phyloP scores from a whole-genome alignment of 306 rosid species.

The Potentilla sterilis region DNA sequence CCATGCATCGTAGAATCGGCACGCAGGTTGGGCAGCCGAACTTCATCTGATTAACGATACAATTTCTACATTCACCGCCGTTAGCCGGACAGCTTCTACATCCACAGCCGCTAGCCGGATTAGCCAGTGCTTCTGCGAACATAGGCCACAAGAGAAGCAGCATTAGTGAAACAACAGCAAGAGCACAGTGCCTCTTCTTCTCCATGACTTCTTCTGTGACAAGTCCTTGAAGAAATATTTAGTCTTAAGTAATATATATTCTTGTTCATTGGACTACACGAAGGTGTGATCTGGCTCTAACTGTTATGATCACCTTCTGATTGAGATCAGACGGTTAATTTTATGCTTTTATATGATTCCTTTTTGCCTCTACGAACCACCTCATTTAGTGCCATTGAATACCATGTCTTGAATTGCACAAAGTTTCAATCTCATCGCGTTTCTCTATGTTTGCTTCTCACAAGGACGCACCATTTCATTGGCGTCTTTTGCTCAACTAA shows the following conservation, averaged over 20 bases:
- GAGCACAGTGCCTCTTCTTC: slow-evolving; percentile 24
- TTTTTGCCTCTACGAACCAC: not conserved
- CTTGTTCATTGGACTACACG: not conserved
- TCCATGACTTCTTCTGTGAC: not conserved
- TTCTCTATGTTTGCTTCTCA: slow-evolving; percentile 3
- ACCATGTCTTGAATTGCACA: slow-evolving; percentile 54
- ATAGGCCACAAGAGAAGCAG: slow-evolving; percentile 28
- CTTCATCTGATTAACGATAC: slow-evolving; percentile 59
- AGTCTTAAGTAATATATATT: slow-evolving; percentile 4
- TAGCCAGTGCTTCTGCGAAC: slow-evolving; percentile 31
- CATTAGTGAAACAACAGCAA: slow-evolving; percentile 21
- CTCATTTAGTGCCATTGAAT: slow-evolving; percentile 37
- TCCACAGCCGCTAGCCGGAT: slow-evolving; percentile 40
- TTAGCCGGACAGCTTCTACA: slow-evolving; percentile 47
- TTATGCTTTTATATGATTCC: not conserved
- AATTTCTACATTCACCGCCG: slow-evolving; percentile 47
- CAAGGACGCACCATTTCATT: not conserved
- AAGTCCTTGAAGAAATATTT: not conserved
- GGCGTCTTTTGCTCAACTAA: not conserved
- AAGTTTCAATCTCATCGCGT: slow-evolving; percentile 17
- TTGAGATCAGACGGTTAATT: slow-evolving; percentile 13
- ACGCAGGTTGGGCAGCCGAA: slow-evolving; percentile 53
- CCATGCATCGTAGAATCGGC: slow-evolving; percentile 75
- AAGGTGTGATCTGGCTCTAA: not conserved
- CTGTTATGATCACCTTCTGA: not conserved